Evolutionary conservation across 768 basidiomycete genomes (phyloP).

Genomic region (Lactarius pseudohatsudake): DNA sequence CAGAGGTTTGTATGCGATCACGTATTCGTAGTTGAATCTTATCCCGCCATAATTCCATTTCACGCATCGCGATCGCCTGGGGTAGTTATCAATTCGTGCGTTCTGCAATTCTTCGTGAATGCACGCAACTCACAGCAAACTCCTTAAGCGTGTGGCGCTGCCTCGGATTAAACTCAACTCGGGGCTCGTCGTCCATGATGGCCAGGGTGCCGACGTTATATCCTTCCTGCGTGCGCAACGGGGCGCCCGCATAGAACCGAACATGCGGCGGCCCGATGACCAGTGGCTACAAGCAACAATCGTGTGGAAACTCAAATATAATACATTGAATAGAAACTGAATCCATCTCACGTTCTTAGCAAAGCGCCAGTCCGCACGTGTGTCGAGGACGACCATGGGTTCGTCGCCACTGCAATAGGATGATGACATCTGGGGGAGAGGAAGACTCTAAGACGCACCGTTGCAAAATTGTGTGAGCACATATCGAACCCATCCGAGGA

Average conservation of each 20-base stretch:
- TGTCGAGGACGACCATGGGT: conserved; percentile 82
- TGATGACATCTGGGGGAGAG: background rate
- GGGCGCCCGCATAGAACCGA: conserved; percentile 91
- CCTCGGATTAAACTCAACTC: conserved; percentile 82
- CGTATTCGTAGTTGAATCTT: conserved; percentile 93
- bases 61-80: conserved; percentile 84
- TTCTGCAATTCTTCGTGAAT: background rate
- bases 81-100: conserved; percentile 1
- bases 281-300: conserved; percentile 53
- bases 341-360: conserved; percentile 62
- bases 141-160: conserved; percentile 92
- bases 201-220: conserved; percentile 88
- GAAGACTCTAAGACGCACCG: conserved; percentile 43
- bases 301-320: background rate
- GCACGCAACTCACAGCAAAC: conserved; percentile 59
- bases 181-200: conserved; percentile 79
- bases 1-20: conserved; percentile 89
- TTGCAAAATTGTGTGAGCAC: conserved; percentile 80
- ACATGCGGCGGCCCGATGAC: conserved; percentile 65
- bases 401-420: conserved; percentile 64
- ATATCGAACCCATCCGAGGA: conserved; percentile 68
- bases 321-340: conserved; percentile 12
- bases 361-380: conserved; percentile 85
- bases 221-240: conserved; percentile 84
- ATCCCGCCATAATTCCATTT: conserved; percentile 94